Evolutionary conservation across 805 yeast species (phyloP).

Genomic region (Saturnispora quitensis): DNA sequence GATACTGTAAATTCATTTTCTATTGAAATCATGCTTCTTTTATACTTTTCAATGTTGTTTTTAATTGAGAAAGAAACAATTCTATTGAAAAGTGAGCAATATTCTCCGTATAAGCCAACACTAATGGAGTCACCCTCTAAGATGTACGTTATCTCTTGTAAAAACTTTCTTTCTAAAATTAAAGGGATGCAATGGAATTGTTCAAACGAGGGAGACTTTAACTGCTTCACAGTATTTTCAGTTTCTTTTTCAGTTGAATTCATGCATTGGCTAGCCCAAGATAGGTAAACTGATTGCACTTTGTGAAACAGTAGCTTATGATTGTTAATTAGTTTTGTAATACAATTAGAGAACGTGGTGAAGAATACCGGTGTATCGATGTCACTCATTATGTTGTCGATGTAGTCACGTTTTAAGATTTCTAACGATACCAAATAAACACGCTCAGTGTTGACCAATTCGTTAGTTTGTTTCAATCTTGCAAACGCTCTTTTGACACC

Average conservation of each 20-base stretch:
- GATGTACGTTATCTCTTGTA: constrained; percentile 15
- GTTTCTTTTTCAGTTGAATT: background rate
- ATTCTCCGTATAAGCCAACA: constrained; percentile 19
- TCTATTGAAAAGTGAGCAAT: constrained; percentile 20
- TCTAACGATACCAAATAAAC: constrained; percentile 37
- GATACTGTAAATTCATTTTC: constrained; percentile 24
- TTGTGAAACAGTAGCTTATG: constrained; percentile 27
- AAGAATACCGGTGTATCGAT: constrained; percentile 30
- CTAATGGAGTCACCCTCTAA: constrained; percentile 17
- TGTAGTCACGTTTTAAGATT: constrained; percentile 34
- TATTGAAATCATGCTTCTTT: constrained; percentile 16
- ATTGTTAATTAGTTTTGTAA: constrained; percentile 23
- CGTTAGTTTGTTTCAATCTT: constrained; percentile 30
- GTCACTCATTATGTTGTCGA: constrained; percentile 30
- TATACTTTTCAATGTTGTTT: constrained; percentile 20
- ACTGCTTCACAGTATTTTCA: constrained; percentile 7
- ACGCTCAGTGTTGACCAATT: constrained; percentile 40
- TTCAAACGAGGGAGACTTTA: constrained; percentile 20
- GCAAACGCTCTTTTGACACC: constrained; percentile 16
- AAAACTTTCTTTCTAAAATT: constrained; percentile 15
- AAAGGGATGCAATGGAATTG: constrained; percentile 14
- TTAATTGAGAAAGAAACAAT: constrained; percentile 17
- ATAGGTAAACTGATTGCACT: constrained; percentile 19
- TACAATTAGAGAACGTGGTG: constrained; percentile 21
- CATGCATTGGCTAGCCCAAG: constrained; percentile 16